Percentiles rank a stretch among this genome's conserved stretches.
Conservation (phyloP, 805 yeast species). For the Ogataea chonburiensis region DNA sequence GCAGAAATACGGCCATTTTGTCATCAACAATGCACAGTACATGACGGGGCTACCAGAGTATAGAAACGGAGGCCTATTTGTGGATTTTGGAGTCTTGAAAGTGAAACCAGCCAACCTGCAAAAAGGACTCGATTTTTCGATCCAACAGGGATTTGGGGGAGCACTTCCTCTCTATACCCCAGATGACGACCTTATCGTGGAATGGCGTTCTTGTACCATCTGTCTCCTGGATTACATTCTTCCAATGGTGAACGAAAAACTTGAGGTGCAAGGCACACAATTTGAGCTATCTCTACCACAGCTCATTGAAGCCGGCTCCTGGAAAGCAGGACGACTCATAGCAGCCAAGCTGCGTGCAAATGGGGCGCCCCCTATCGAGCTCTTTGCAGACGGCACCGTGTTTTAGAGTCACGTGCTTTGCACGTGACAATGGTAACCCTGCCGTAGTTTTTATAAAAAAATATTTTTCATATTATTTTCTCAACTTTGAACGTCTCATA, state of each 20-base stretch:
- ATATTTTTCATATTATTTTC: conserved; percentile 7
- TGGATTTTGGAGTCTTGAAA: conserved; percentile 51
- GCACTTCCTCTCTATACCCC: conserved; percentile 51
- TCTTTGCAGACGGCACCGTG: conserved; percentile 64
- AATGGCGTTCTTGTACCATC: conserved; percentile 64
- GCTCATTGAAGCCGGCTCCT: conserved; percentile 64
- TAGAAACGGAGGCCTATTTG: conserved; percentile 63
- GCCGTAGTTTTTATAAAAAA: conserved; percentile 1
- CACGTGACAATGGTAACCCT: conserved; percentile 14
- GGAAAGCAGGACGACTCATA: conserved; percentile 64
- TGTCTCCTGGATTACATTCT: conserved; percentile 54
- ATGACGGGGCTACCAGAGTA: conserved; percentile 62
- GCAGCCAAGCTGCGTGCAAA: conserved; percentile 50
- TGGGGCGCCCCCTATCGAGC: conserved; percentile 63
- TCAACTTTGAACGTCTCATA: conserved; percentile 37
- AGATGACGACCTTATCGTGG: conserved; percentile 59
- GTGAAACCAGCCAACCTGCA: conserved; percentile 42
- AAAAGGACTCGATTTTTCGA: conserved; percentile 39
- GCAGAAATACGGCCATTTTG: conserved; percentile 43
- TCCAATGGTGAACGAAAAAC: conserved; percentile 48
- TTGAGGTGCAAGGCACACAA: conserved; percentile 34
- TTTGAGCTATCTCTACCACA: conserved; percentile 49
- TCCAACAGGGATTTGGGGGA: conserved; percentile 28
- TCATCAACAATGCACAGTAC: conserved; percentile 36
- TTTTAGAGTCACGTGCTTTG: conserved; percentile 36